Evolutionary conservation across 1,284 basidiomycete genomes (phyloP), one percentile per base, ranked within the genome.

Genomic region (Cystobasidiaceae sp.): DNA sequence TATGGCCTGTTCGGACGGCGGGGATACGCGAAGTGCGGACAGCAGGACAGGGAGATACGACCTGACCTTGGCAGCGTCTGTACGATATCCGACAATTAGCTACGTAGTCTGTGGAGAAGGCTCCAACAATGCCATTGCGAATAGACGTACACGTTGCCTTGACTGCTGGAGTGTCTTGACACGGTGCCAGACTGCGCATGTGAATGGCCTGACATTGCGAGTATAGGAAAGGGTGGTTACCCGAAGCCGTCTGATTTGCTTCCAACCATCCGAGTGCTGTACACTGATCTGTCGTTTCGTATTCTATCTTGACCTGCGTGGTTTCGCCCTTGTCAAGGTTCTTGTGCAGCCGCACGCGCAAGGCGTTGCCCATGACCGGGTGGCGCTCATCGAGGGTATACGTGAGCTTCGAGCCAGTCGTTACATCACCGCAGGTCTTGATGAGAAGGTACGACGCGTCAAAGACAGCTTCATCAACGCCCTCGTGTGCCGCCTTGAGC

Each of bases 181-280:
- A 77, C 0, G 92, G 92, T 0, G 87, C 82, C 56, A 96, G 77
- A 0, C 87, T 82, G 51, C 91, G 83, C 8, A 87, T 87, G 74
- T 93, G 90, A 72, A 92, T 93, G 15, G 93, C 91, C 76, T 97
- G 93, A 74, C 88, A 91, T 77, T 97, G 93, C 66, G 89, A 93
- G 81, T 96, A 97, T 37, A 97, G 79, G 79, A 89, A 97, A 0
- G 91, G 89, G 77, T 89, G 86, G 62, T 81, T 79, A 74, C 91
- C 90, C 23, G 88, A 88, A 68, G 91, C 89, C 0, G 93, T 97
- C 78, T 97, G 93, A 68, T 64, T 23, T 23, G 63, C 59, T 54
- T 84, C 84, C 32, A 97, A 82, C 92, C 93, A 98, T 67, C 94
- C 93, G n/a, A 98, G 80, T 0, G 93, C 91, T 11, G 86, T 89